Base-by-base conservation (phyloP, 306 rosid species). In the Leucaena leucocephala region DNA sequence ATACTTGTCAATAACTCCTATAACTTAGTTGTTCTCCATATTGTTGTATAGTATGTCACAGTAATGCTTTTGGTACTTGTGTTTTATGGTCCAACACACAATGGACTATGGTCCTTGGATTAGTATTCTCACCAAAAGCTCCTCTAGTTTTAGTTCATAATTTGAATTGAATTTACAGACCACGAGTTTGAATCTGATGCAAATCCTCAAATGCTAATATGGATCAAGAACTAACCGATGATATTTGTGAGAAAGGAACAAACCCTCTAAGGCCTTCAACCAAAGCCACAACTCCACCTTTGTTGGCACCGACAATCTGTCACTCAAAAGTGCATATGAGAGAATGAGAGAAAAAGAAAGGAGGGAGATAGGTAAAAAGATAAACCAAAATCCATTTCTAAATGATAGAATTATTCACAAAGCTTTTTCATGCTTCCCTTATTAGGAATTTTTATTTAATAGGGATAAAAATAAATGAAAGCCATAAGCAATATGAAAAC, bases 191-290 rank as follows among this genome's bases (percentile, higher is more conserved):
- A 78, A 80, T 52, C 59, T 42, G 52, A 76, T 27, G 62, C 40
- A 72, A 72, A 76, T 77, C 33, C 54, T 46, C 64, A 77, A 77
- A 61, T 72, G 19, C 75, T 48, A 74, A 70, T 63, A 17, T 13
- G 19, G 81, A 79, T 57, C 15, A 74, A 79, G 86, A 80, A 72
- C 97, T 90, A 69, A 95, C 99, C 88, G 96, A 50, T 63, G 98
- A 92, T 83, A 95, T 80, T 83, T 92, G 98, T 33, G 98, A 95
- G 91, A 95, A 95, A 50, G 98, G 98, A 86, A 95, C 92, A 86
- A 95, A 95, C 19, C 98, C 98, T 80, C 86, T 86, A 49, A 95
- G 91, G 77, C 97, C 97, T 87, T 95, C 98, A 67, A 92, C 95
- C 76, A 84, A 82, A 57, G 98, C 97, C 83, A 95, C 99, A 45